Conservation (phyloP, 345 rosid species). For the Durio zibethinus region DNA sequence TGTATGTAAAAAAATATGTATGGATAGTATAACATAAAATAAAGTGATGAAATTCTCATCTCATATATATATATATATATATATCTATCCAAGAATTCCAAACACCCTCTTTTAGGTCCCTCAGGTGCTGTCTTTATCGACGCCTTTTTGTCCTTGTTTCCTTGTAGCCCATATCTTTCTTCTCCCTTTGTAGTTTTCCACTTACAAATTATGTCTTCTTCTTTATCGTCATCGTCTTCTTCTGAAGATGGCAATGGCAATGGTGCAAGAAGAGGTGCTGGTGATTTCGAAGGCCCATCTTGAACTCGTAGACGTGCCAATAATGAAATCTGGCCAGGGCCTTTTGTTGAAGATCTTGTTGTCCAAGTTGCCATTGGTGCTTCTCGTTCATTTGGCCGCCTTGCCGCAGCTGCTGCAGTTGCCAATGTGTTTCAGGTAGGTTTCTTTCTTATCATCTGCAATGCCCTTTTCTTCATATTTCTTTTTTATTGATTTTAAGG, state of each 20-base stretch:
- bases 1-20: no score
- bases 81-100: constrained; percentile 16
- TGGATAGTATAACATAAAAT: no score
- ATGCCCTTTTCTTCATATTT: background rate
- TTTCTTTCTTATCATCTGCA: background rate
- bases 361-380: constrained; percentile 69
- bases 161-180: constrained; percentile 31
- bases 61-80: no score
- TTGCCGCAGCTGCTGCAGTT: constrained; percentile 68
- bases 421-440: constrained; percentile 75
- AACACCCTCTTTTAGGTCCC: constrained; percentile 54
- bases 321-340: constrained; percentile 91
- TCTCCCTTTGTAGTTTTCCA: constrained; percentile 21
- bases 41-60: no score
- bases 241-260: constrained; percentile 31
- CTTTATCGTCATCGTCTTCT: constrained; percentile 33
- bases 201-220: constrained; percentile 31
- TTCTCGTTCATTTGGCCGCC: constrained; percentile 53
- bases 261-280: constrained; percentile 23
- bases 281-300: constrained; percentile 63
- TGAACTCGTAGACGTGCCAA: constrained; percentile 46
- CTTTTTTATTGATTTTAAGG: background rate
- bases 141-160: constrained; percentile 60
- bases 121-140: constrained; percentile 63
- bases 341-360: constrained; percentile 83